Evolutionary conservation across 2,329 filamentous ascomycete species (phyloP), one percentile per base, ranked within the genome.

Genomic region (Teratosphaeriaceae sp.): DNA sequence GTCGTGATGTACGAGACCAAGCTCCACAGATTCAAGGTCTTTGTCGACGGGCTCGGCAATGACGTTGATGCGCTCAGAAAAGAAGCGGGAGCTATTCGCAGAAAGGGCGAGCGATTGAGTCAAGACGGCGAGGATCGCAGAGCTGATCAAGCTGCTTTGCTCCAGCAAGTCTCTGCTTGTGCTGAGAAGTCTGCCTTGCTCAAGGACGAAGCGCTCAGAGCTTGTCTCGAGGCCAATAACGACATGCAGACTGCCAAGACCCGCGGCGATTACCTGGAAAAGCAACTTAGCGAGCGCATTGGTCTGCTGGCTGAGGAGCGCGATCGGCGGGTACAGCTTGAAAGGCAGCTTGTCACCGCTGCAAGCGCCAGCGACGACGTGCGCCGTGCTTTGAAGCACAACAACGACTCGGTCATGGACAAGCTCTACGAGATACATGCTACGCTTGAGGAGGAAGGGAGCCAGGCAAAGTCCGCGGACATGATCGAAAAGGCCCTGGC

Each of bases 351-450:
- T 15, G 39, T 16, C 35, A 35, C 42, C 8, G 38, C 37, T 5
- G 40, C 19, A 9, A 20, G 38, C 18, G 31, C 38, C 7, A 44
- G 43, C 16, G 44, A 51, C 16, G 44, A 29, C 13, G 18, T 53
- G 1, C 11, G 44, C 12, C 41, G 38, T 12, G 15, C 47, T 19
- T 30, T 56, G 5, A 55, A 52, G 33, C 19, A 38, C 11, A 42
- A 38, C 24, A 36, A 40, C 22, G 43, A 52, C 24, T 26, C 42
- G 8, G 42, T 53, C 5, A 37, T 59, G 3, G 48, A 57, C 38
- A 53, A 59, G 46, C 44, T 60, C 11, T 46, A 34, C 18, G 46
- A 53, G 33, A 42, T 59, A 11, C 47, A 53, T 29, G 45, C 44
- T 16, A 36, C 24, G 2, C 20, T 52, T 8, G 47, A 50, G 23